Evolutionary conservation across 148 eudicot species (phyloP).

Genomic region (Bassia scoparia): DNA sequence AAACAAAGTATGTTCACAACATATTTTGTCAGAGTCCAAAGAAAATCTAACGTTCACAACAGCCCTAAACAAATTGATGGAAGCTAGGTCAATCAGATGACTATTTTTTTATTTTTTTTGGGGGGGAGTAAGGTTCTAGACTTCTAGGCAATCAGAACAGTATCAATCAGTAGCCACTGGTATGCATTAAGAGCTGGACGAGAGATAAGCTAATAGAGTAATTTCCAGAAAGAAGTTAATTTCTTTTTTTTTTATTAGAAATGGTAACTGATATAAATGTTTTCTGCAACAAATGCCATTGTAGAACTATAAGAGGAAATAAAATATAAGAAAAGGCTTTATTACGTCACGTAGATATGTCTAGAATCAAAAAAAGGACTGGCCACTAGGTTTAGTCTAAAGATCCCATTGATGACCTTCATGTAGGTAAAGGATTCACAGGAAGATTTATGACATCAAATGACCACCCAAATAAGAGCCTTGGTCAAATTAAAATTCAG

Average conservation of each 20-base stretch:
- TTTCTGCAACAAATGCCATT: not conserved
- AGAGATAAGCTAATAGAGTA: not conserved
- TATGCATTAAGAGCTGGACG: not conserved
- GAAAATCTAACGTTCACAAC: not conserved
- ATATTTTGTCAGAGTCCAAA: not conserved
- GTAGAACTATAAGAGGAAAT: not conserved
- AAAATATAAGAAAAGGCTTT: not conserved
- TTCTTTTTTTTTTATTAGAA: not conserved
- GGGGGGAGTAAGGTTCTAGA: no score
- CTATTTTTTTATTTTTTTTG: no score
- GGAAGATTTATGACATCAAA: constrained; percentile 11
- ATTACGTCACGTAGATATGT: not conserved
- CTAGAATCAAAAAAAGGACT: not conserved
- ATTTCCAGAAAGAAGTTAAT: not conserved
- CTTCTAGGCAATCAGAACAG: not conserved
- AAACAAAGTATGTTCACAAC: not conserved
- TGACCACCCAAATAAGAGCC: not conserved
- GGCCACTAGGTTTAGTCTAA: not conserved
- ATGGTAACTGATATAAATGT: not conserved
- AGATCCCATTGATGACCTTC: constrained; percentile 18
- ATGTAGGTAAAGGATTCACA: not conserved
- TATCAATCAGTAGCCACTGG: not conserved
- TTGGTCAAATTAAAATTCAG: not conserved
- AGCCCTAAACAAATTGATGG: no score
- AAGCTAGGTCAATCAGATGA: no score